These are phyloP conservation scores for Dendrobium catenatum DNA, from an alignment of 106 monocot species.

Conservation along the genomic window DNA sequence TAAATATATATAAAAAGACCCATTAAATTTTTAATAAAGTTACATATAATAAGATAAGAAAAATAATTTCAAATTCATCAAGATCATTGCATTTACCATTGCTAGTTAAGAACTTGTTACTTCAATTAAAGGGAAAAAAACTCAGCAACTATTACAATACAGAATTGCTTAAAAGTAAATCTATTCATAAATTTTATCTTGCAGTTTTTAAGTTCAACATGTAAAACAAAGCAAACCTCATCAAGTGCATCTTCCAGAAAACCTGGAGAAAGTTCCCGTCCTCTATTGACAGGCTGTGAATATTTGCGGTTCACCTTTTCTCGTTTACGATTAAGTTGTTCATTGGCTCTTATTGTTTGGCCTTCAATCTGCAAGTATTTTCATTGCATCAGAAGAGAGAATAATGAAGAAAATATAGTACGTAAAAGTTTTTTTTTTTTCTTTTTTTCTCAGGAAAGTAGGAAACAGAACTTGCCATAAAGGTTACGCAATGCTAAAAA, in stretches of 20 bases:
- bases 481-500: not conserved
- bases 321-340: constrained; percentile 64
- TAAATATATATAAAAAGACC: not conserved
- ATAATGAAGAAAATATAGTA: not conserved
- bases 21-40: not conserved
- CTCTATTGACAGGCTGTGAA: constrained; percentile 34
- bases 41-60: not conserved
- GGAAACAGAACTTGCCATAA: not conserved
- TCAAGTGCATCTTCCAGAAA: constrained; percentile 84
- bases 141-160: no score
- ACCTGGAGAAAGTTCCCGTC: constrained; percentile 73
- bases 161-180: not conserved
- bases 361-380: constrained; percentile 54
- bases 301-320: constrained; percentile 81
- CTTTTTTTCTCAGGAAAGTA: not conserved
- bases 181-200: not conserved
- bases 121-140: not conserved
- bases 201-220: not conserved
- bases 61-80: not conserved
- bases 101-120: not conserved
- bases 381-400: not conserved
- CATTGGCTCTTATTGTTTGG: constrained; percentile 74
- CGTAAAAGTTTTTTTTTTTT: not conserved
- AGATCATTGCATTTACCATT: not conserved
- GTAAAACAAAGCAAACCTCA: constrained; percentile 43